These are phyloP conservation scores for Ulvella scutata DNA, from an alignment of 139 green algal genomes.

Conservation along the genomic window DNA sequence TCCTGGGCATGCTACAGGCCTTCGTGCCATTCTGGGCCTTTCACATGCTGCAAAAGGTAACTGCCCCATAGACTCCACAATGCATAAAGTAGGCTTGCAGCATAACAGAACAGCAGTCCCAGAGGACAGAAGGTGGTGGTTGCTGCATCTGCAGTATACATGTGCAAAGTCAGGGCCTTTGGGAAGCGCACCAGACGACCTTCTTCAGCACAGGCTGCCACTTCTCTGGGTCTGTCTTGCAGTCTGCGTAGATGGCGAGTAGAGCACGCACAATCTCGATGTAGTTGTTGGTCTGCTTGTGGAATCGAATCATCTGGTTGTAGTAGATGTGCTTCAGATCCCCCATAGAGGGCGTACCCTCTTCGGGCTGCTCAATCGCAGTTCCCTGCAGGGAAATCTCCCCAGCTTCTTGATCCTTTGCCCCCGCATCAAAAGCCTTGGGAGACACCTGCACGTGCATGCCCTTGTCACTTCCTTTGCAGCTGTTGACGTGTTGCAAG, in stretches of 20 bases:
- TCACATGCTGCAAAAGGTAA: too few relatives aligned
- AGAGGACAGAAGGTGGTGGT: too few relatives aligned
- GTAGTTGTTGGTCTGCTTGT: slow-evolving; percentile 74
- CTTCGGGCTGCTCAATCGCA: slow-evolving; percentile 69
- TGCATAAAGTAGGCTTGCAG: too few relatives aligned
- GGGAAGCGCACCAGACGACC: slow-evolving; percentile 59
- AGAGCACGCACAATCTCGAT: slow-evolving; percentile 77
- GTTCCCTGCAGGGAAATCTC: slow-evolving; percentile 84
- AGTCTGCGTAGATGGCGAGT: neutral
- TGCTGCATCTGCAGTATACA: too few relatives aligned
- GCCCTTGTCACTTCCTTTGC: too few relatives aligned
- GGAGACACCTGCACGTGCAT: slow-evolving; percentile 22
- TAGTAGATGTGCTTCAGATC: slow-evolving; percentile 95
- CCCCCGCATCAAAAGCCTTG: slow-evolving; percentile 56
- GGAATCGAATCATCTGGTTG: slow-evolving; percentile 73
- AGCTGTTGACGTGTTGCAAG: slow-evolving; percentile 13
- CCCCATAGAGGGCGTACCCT: slow-evolving; percentile 65
- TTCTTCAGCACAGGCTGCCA: slow-evolving; percentile 53
- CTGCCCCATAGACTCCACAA: too few relatives aligned
- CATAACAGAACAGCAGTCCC: too few relatives aligned
- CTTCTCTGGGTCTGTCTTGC: neutral
- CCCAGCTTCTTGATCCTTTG: slow-evolving; percentile 48
- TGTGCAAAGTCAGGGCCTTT: too few relatives aligned
- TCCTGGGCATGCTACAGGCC: too few relatives aligned
- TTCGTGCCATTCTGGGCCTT: too few relatives aligned